Evolutionary conservation across 345 rosid genomes (phyloP).

Genomic region (Zanthoxylum bungeanum): DNA sequence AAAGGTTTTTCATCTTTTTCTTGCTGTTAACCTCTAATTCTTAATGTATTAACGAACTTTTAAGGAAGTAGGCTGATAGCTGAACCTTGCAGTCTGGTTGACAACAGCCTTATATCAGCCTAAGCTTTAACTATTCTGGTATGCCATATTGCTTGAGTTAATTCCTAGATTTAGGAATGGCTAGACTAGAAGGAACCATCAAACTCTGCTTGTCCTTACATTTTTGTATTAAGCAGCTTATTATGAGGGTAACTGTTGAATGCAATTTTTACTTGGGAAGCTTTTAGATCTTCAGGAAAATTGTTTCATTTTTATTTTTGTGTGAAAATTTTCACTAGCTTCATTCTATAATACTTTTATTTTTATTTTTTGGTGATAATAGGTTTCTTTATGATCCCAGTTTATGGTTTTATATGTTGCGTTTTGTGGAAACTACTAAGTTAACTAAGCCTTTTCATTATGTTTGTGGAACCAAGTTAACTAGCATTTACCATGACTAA

Average conservation of each 20-base stretch:
- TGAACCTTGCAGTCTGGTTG: background rate
- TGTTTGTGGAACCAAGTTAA: background rate
- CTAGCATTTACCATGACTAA: background rate
- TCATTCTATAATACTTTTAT: background rate
- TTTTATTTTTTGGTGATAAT: background rate
- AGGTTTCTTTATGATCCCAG: background rate
- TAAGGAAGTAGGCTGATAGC: too few relatives aligned
- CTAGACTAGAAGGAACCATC: too few relatives aligned
- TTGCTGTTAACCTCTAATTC: background rate
- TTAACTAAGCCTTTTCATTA: too few relatives aligned
- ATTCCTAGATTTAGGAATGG: background rate
- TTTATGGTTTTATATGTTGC: background rate
- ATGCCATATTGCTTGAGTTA: background rate
- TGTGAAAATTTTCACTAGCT: background rate
- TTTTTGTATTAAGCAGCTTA: too few relatives aligned
- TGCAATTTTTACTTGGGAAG: too few relatives aligned
- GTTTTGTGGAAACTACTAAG: too few relatives aligned
- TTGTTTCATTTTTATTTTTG: too few relatives aligned
- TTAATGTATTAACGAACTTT: background rate
- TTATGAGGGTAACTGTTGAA: too few relatives aligned
- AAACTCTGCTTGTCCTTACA: too few relatives aligned
- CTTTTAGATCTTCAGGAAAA: too few relatives aligned
- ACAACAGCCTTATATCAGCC: background rate
- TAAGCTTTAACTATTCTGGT: background rate
- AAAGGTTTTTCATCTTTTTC: constrained; percentile 47